Evolutionary conservation across 495 filamentous ascomycete species (phyloP), one percentile per base, ranked within the genome.

Genomic region (Penicillium parvum): DNA sequence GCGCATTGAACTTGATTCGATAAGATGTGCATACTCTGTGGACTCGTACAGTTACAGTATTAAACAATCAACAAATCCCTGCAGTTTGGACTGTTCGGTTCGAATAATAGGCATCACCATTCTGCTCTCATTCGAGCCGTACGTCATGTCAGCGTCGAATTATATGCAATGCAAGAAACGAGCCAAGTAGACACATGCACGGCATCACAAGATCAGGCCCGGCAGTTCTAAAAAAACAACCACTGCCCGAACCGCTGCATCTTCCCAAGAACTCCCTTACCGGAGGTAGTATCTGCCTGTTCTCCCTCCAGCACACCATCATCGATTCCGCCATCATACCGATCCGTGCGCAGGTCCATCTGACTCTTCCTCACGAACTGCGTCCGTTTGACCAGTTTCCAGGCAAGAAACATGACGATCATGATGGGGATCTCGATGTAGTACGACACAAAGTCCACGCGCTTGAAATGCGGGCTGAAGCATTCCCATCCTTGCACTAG

Each of bases 401-500:
- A 77, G 0, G n/a, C 68, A 4, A 75, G 4, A 50, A 64, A 74
- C 72, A 77, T 75, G 36, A 70, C 55, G 20, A 73, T 37, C 70
- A 77, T 72, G 32, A 77, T 56, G 0, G 71, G 66, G 32, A 77
- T 57, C 45, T 77, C 73, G 21, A 77, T 59, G 21, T 77, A 77
- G 16, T 63, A 72, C 5, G 66, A 71, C 22, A 80, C 68, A 55
- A 80, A 80, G 40, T 72, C 63, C 7, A 78, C 71, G 1, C 47
- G 52, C 21, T 62, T 54, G 47, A 78, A 80, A n/a, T 34, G 53
- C 2, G 74, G 74, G 27, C 71, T 76, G 55, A 79, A 79, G 37
- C 66, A 71, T 19, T 64, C 70, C 78, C 79, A 82, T 9, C 79
- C 79, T 50, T 82, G 80, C 0, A 82, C 72, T 7, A 81, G 67